Evolutionary conservation across 176 grass and related monocot genomes (phyloP), one percentile per base, ranked within the genome.

Genomic region (Carex cristatella): DNA sequence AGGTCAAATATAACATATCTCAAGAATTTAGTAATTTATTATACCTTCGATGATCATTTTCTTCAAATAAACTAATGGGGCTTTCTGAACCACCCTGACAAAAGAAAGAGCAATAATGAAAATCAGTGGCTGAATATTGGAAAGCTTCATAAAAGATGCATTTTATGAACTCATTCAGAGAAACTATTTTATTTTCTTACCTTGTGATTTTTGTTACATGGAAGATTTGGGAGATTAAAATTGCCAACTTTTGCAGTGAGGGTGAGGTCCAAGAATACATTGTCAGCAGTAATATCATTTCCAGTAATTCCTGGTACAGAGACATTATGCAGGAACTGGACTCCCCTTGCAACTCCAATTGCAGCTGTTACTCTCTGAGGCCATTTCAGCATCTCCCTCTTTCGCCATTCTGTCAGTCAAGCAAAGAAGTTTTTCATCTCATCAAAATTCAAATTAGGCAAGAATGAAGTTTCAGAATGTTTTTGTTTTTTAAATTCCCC

Each of bases 321-420:
- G 64, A 91, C 66, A 9, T 88, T 92, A 84, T 99, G 93, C 85
- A 99, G 87, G 75, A 99, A 99, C 40, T 99, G 91, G 48, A 95
- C 90, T 30, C 96, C 96, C 87, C 90, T 95, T 1, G 85, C 93
- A 44, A 94, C 73, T 81, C 96, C 96, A 60, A 95, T 91, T 23
- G 86, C 67, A 61, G 96, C 88, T 23, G 87, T 77, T 40, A 99
- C 90, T 61, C 96, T 92, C 16, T 95, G 93, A 2, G 93, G 88
- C 96, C 93, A 99, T 88, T 92, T 95, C 78, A 99, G 83, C 91
- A 94, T 95, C 78, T 94, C 93, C 2, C 90, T 84, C 31, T 95
- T 94, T 73, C 93, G 78, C 88, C 89, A 92, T 48, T 99, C 96
- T 98, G 82, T 57, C 81, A 63, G 88, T 31, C 12, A 27, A 32